These are phyloP conservation scores for Irpex sp. DNA, from an alignment of 1,284 basidiomycete genomes.

Conservation along the genomic window DNA sequence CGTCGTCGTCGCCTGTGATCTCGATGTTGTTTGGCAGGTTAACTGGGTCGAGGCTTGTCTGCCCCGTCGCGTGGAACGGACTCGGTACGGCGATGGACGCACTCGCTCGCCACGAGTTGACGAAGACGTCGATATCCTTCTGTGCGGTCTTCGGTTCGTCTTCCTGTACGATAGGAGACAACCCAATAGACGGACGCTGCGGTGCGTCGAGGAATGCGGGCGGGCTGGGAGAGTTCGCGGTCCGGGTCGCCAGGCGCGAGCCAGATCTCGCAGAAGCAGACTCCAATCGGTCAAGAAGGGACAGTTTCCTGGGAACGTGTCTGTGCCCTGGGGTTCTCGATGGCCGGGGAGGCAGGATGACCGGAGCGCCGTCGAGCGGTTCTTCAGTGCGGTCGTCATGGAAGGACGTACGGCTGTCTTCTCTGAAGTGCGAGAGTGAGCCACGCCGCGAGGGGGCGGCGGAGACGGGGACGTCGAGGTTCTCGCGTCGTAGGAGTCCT, in stretches of 20 bases:
- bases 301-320: constrained; percentile 60
- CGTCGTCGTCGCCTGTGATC: constrained; percentile 24
- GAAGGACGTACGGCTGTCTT: constrained; percentile 48
- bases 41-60: constrained; percentile 46
- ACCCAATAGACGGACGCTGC: constrained; percentile 18
- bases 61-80: constrained; percentile 45
- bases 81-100: constrained; percentile 41
- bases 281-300: constrained; percentile 61
- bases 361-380: constrained; percentile 27
- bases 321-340: constrained; percentile 25
- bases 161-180: constrained; percentile 60
- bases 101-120: constrained; percentile 60
- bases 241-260: constrained; percentile 18
- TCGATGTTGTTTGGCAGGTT: constrained; percentile 46
- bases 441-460: constrained; percentile 34
- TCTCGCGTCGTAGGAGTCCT: constrained; percentile 41
- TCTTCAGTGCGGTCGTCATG: constrained; percentile 40
- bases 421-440: constrained; percentile 43
- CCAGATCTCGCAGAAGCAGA: constrained; percentile 29
- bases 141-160: constrained; percentile 46
- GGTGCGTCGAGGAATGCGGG: constrained; percentile 16
- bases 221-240: constrained; percentile 23
- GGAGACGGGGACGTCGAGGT: constrained; percentile 37
- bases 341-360: constrained; percentile 16
- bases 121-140: constrained; percentile 46